Percentiles rank a stretch among this genome's conserved stretches.
Evolutionary conservation across 768 basidiomycete species (phyloP).

Genomic region (Trametes villosa): DNA sequence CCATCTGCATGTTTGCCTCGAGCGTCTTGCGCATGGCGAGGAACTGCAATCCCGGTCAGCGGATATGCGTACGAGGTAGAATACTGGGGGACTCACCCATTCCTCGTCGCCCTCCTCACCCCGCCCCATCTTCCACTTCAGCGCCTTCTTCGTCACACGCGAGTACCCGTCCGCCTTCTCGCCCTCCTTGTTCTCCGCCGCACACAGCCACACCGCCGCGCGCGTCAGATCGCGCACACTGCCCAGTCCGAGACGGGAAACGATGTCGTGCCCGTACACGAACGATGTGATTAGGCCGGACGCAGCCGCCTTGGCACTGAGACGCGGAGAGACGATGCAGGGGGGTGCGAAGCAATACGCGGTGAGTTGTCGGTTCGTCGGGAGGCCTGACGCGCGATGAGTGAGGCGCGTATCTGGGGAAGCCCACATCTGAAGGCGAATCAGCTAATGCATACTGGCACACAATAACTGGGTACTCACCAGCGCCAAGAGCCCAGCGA

Average conservation of each 20-base stretch:
- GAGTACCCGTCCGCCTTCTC: constrained; percentile 44
- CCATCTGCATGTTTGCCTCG: constrained; percentile 80
- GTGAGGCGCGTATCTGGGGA: constrained; percentile 79
- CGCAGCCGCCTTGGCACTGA: constrained; percentile 62
- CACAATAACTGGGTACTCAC: constrained; percentile 43
- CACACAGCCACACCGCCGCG: constrained; percentile 80
- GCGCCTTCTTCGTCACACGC: constrained; percentile 50
- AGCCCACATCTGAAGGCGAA: constrained; percentile 72
- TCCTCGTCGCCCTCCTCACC: constrained; percentile 57
- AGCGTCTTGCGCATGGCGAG: constrained; percentile 81
- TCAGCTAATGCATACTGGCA: not conserved
- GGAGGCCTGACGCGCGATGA: constrained; percentile 68
- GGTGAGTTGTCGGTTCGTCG: constrained; percentile 64
- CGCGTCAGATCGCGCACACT: constrained; percentile 76
- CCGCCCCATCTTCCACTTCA: constrained; percentile 64
- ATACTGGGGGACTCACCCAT: constrained; percentile 45
- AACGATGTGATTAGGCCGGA: constrained; percentile 73
- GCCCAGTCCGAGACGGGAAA: constrained; percentile 77
- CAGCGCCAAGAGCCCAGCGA: constrained; percentile 74
- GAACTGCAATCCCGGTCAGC: constrained; percentile 50
- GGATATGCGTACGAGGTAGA: not conserved
- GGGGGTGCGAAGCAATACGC: constrained; percentile 84
- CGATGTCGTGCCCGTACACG: constrained; percentile 82
- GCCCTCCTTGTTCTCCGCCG: constrained; percentile 54
- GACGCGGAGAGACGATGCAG: constrained; percentile 65